Conservation (phyloP, 441 rosid species). For the Daphne laureola region DNA sequence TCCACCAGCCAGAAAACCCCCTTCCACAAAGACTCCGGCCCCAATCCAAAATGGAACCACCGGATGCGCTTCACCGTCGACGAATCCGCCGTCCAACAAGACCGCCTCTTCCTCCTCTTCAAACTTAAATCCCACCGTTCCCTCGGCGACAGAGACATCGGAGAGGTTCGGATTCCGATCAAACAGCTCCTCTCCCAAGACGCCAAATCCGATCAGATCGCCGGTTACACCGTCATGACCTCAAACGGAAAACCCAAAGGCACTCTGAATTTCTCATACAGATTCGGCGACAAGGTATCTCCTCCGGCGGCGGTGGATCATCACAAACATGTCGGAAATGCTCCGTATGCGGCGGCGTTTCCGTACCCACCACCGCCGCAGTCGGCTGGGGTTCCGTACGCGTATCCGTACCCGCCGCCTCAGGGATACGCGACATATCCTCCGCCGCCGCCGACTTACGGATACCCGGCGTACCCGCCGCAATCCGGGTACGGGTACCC, state of each 20-base stretch:
- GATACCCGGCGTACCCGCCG: constrained; percentile 15
- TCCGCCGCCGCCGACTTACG: constrained; percentile 2
- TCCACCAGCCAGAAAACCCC: constrained; percentile 23
- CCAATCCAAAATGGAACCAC: constrained; percentile 34
- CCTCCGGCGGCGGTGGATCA: constrained; percentile 10
- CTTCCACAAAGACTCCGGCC: constrained; percentile 30
- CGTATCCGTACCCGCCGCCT: constrained; percentile 1
- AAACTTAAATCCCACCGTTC: constrained; percentile 28
- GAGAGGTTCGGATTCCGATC: constrained; percentile 30
- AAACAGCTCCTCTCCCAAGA: constrained; percentile 27
- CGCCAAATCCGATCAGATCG: background rate
- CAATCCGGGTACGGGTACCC: constrained; percentile 22
- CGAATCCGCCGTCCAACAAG: constrained; percentile 24
- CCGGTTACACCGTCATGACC: constrained; percentile 24
- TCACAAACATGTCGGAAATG: constrained; percentile 4
- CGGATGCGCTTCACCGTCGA: constrained; percentile 27
- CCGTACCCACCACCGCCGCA: constrained; percentile 19
- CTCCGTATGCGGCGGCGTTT: constrained; percentile 18
- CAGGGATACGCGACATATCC: constrained; percentile 10
- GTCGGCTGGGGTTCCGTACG: constrained; percentile 9
- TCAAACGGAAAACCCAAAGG: constrained; percentile 38
- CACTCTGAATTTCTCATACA: constrained; percentile 29
- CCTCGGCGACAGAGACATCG: constrained; percentile 37
- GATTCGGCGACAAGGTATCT: constrained; percentile 25
- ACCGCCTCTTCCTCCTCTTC: constrained; percentile 26